Evolutionary conservation across 129 eudicot species (phyloP).

Genomic region (Kitagawia praeruptora): DNA sequence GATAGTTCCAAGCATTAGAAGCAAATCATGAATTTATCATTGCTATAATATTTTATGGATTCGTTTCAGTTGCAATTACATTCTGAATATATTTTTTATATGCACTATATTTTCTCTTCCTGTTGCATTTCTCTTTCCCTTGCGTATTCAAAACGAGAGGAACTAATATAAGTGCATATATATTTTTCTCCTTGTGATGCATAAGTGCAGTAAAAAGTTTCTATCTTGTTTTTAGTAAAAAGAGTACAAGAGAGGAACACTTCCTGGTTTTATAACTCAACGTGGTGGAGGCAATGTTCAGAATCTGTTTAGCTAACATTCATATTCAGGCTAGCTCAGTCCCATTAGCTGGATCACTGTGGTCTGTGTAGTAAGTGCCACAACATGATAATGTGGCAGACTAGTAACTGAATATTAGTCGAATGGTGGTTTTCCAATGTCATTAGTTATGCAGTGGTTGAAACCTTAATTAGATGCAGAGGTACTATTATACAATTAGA

Average conservation of each 20-base stretch:
- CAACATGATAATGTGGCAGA: not conserved
- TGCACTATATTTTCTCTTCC: not conserved
- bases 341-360: not conserved
- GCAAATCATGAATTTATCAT: not conserved
- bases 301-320: not conserved
- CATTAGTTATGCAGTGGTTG: too few species aligned
- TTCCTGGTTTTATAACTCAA: not conserved
- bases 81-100: not conserved
- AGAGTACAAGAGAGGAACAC: not conserved
- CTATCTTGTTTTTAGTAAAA: too few species aligned
- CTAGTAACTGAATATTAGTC: not conserved
- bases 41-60: not conserved
- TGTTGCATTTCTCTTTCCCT: not conserved
- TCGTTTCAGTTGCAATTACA: not conserved
- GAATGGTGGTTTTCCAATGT: not conserved
- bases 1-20: not conserved
- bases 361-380: not conserved
- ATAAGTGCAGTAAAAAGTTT: not conserved
- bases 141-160: not conserved
- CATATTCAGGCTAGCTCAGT: not conserved
- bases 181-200: not conserved
- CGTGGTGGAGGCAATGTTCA: not conserved
- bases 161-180: too few species aligned
- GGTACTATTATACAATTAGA: too few species aligned
- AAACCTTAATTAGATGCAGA: too few species aligned